Base-by-base conservation (phyloP, 495 filamentous ascomycete species). In the Penicillium lividum region DNA sequence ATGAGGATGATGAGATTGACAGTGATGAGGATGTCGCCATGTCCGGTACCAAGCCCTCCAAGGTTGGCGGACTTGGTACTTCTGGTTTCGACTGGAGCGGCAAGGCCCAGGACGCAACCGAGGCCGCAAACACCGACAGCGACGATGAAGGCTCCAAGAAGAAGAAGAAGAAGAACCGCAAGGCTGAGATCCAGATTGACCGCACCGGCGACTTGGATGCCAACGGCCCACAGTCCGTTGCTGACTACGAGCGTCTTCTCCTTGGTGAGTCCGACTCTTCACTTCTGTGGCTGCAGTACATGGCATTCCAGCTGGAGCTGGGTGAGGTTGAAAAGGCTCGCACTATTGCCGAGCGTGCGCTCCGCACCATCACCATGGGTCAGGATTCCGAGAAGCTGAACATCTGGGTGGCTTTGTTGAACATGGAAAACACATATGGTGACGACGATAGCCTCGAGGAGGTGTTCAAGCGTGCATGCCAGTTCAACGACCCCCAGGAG, bases 281-380 rank as follows among this genome's bases (percentile, higher is more conserved):
- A 1, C 74, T 86, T 46, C 79, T 98, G 27, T 98, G 94, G 94
- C 88, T 96, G 51, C 82, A 88, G 60, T 98, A 97, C 76, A 96
- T 98, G 89, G 92, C 93, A 22, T 96, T 96, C 79, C 91, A 98
- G 73, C 84, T 97, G 67, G 88, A 96, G 70, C 80, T 96, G 52
- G 89, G 89, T 71, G 94, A 98, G 66, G 75, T 93, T 29, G 83
- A 85, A 40, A 92, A 89, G 70, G 92, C 94, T 7, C 84, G 94
- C 50, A 86, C 92, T 54, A 86, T 96, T 60, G 92, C 90, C 27
- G 89, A 96, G 72, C 88, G 94, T 57, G 94, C 94, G 11, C 79
- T 97, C 54, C 86, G 87, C 62, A 93, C 87, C 9, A 98, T 98
- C 68, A 86, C 88, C 72, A 91, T 93, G 63, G 84, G 86, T 22